Evolutionary conservation across 148 eudicot species (phyloP), one percentile per base, ranked within the genome.

Genomic region (Talinum fruticosum): DNA sequence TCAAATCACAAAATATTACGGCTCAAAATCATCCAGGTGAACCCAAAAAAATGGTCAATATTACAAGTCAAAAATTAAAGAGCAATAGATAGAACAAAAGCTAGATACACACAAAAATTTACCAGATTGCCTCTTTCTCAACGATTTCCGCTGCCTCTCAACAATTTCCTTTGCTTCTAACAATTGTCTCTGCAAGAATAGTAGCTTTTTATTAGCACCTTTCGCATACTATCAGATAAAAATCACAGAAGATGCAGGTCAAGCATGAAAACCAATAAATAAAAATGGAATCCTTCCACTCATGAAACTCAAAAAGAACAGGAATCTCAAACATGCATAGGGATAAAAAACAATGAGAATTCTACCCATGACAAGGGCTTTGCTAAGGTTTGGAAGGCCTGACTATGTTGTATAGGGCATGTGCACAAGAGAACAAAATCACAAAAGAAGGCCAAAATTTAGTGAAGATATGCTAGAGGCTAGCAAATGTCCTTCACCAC

Each of bases 51-150:
- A n/a, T n/a, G n/a, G n/a, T n/a, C n/a, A n/a, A n/a, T n/a, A n/a
- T n/a, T n/a, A n/a, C n/a, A n/a, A n/a, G n/a, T n/a, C n/a, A n/a
- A n/a, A n/a, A n/a, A n/a, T n/a, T n/a, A n/a, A n/a, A n/a, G 64
- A 41, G 47, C 47, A 12, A 41, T 14, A 10, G 47, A 6, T 8
- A 16, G 2, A 28, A 62, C 16, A 8, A 44, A 49, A 67, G 38
- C 19, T 75, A 26, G 47, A 53, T 45, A 75, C 4, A 68, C 26
- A 10, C 21, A 34, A 41, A 65, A 30, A 37, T 1, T 13, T 87
- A 96, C 99, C 99, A 77, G 97, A 69, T 79, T 87, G 99, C 54
- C 94, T 89, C 81, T 91, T 96, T 82, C 88, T 91, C 83, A 96
- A 76, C 51, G 77, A 89, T 84, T 93, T 96, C 69, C 99, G 83